Base-by-base conservation (phyloP, 768 basidiomycete genomes). In the Boletus rubescentipes region DNA sequence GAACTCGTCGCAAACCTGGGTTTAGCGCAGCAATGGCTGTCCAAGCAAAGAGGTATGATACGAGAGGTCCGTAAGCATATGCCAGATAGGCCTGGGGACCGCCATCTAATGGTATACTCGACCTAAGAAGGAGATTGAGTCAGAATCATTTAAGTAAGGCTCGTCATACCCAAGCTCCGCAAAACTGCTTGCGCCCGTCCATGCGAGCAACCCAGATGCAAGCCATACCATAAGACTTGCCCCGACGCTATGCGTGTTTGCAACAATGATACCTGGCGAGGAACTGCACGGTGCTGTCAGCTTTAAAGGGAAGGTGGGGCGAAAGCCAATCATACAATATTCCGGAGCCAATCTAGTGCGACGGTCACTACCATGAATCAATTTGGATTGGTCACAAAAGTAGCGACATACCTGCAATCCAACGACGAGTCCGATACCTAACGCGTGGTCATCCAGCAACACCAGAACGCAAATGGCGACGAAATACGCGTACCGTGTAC, bases 121-220 rank as follows among this genome's bases (percentile, higher is more conserved):
- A 72, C 30, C 69, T 70, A 15, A 15, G 9, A 16, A 40, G 6
- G 31, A n/a, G n/a, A n/a, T 23, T 23, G 16, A 47, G 55, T 6
- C 4, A 43, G 23, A 10, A 3, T 39, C 32, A 8, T 2, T n/a
- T 0, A 44, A 16, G 12, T 2, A 37, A 30, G 16, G 36, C 9
- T 42, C 8, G 72, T 37, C 89, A 39, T 86, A 87, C 47, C 95
- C 96, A 53, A 97, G 77, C 70, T 97, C 93, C 9, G 93, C 93
- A 67, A 87, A 97, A 66, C 91, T 93, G 69, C 91, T 93, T 26
- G 93, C 93, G 18, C 96, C 96, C 4, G 96, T 97, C 96, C 95
- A 98, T 7, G 83, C 91, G 10, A 98, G 75, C 21, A 95, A 49
- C 7, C 94, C 96, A 50, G 91, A 87, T 3, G 79, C 74, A 7